Evolutionary conservation across 768 basidiomycete genomes (phyloP), one percentile per base, ranked within the genome.

Genomic region (Chlorophyllum brunneum): DNA sequence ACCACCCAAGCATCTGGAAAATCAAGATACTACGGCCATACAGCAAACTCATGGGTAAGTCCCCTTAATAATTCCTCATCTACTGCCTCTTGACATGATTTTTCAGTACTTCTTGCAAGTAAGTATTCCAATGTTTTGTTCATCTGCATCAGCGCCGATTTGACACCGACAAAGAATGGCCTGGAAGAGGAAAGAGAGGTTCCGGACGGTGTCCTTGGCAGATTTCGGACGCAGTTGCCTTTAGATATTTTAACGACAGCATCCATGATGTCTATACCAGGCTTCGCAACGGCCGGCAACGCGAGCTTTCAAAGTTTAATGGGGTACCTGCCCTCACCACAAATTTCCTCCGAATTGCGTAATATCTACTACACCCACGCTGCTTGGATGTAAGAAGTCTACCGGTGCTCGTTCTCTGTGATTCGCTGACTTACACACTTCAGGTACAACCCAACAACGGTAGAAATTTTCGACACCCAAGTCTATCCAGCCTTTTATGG

Each of bases 41-140:
- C 76, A 22, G 87, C 88, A 18, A 88, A 82, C 56, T 89, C 88
- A 10, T 88, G 80, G 80, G 88, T 88, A 59, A 58, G 82, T 65
- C 11, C 11, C 16, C 18, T 23, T 23, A 13, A 15, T 11, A 8
- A n/a, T 13, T n/a, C 34, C 30, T 37, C n/a, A 7, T 11, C 8
- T 5, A 15, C 46, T 54, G 52, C 37, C 31, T 37, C 50, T 27
- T 46, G 48, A 46, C 30, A 29, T 7, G 18, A 13, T 5, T 55
- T 27, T 30, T 26, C 50, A 90, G 88, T 82, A 86, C 58, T 89
- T 88, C 65, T 70, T 88, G 26, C 83, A 88, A 76, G 87, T 85
- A 61, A 61, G 73, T 16, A 3, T 43, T 2, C 5, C 2, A n/a
- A n/a, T n/a, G n/a, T 31, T 29, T 27, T 30, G 48, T 43, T 30